Conservation (phyloP, 2,329 filamentous ascomycete species). For the Diplodia mutila region DNA sequence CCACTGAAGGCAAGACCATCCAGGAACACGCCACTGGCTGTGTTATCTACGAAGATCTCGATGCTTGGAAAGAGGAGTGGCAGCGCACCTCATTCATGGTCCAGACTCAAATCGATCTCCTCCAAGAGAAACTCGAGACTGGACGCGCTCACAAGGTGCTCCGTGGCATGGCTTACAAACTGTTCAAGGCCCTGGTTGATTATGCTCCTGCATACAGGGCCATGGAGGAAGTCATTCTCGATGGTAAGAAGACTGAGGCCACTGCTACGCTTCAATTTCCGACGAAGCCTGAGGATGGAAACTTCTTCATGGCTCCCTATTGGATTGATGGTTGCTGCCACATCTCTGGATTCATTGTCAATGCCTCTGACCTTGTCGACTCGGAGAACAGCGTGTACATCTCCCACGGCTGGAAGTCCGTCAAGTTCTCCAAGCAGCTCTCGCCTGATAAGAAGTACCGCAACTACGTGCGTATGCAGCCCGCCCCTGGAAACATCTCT, state of each 20-base stretch:
- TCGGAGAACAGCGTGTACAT: conserved; percentile 64
- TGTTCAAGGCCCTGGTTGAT: conserved; percentile 62
- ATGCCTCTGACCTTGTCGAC: conserved; percentile 61
- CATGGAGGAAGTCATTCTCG: conserved; percentile 62
- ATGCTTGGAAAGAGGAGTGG: conserved; percentile 67
- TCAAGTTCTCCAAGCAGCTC: conserved; percentile 60
- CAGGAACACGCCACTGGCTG: conserved; percentile 65
- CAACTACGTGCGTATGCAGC: conserved; percentile 66
- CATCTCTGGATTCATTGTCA: conserved; percentile 64
- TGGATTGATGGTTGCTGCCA: conserved; percentile 63
- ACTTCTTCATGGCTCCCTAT: conserved; percentile 63
- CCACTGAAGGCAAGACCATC: conserved; percentile 60
- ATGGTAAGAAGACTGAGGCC: conserved; percentile 59
- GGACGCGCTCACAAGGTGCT: conserved; percentile 74
- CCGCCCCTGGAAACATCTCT: conserved; percentile 58
- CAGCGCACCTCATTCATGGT: conserved; percentile 66
- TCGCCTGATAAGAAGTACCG: conserved; percentile 58
- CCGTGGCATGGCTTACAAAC: conserved; percentile 78
- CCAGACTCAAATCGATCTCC: conserved; percentile 62
- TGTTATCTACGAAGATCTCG: conserved; percentile 63
- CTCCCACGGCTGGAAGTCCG: conserved; percentile 64
- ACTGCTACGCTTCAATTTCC: conserved; percentile 60
- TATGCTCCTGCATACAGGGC: conserved; percentile 62
- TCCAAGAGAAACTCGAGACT: conserved; percentile 66
- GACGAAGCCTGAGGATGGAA: conserved; percentile 56